Percentiles rank a stretch among this genome's conserved stretches.
Evolutionary conservation across 768 basidiomycete species (phyloP).

Genomic region (Trametes maxima): DNA sequence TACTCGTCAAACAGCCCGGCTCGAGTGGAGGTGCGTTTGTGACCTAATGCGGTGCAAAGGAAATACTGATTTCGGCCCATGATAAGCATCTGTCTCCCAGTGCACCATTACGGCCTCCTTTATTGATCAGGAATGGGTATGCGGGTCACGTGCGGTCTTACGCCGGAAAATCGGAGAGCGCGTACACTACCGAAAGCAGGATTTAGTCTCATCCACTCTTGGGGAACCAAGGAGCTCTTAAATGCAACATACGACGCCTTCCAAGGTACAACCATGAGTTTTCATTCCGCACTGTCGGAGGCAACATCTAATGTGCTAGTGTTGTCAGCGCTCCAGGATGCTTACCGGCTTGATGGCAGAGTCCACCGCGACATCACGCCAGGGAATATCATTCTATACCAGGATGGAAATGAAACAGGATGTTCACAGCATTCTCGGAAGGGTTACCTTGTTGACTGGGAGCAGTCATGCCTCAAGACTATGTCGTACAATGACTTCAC

Average conservation of each 20-base stretch:
- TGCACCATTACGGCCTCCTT: neutral
- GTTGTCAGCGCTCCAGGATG: neutral
- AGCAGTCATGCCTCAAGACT: neutral
- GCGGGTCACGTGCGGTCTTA: neutral
- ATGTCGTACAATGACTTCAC: neutral
- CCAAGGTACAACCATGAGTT: neutral
- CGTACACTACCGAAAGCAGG: constrained; percentile 13
- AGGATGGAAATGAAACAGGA: neutral
- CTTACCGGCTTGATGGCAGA: neutral
- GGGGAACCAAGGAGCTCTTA: constrained; percentile 4
- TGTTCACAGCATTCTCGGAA: neutral
- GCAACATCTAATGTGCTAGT: neutral
- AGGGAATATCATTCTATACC: constrained; percentile 1
- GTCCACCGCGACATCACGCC: constrained; percentile 3
- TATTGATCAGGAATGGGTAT: neutral
- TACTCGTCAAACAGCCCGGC: no score
- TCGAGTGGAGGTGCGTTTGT: no score
- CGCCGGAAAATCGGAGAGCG: neutral
- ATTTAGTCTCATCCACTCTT: neutral
- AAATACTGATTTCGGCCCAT: no score
- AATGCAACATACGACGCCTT: neutral
- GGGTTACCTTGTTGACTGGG: constrained; percentile 15
- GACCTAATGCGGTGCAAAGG: no score
- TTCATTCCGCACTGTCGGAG: neutral
- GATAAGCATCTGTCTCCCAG: no score